Base-by-base conservation (phyloP, 2,329 filamentous ascomycete genomes). In the Cladophialophora immunda region DNA sequence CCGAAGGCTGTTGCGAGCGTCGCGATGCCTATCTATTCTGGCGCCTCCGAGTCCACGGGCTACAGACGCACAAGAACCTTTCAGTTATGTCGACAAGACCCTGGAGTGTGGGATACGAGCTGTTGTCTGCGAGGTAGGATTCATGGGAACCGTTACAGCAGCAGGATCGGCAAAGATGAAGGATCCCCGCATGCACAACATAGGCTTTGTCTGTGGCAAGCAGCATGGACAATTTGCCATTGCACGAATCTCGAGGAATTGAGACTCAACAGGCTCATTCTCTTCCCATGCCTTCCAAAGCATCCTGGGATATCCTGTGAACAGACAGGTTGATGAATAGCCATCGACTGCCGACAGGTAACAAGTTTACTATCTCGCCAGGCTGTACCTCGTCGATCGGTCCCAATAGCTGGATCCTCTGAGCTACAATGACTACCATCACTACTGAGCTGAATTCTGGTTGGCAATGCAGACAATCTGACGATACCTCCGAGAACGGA, bases 401-500 rank as follows among this genome's bases (percentile, higher is more conserved):
- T 41, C 1, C 11, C n/a, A n/a, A n/a, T n/a, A 41, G n/a, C 38
- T 6, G 8, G 17, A n/a, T 25, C 7, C 7, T 13, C 11, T 50
- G 19, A 50, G 11, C 9, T 19, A 41, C 32, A 22, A 55, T 62
- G 59, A 30, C 34, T 19, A 19, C 8, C n/a, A 19, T 36, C 27
- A 45, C 7, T 15, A 55, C 15, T 13, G 57, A 58, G n/a, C 56
- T 69, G 52, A 58, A 19, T 32, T 41, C 56, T 5, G 77, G 76
- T 25, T 79, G 78, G 78, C 73, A 63, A 60, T 78, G 79, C 60
- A 76, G 72, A 56, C 75, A 78, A 36, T 70, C 72, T 6, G 74
- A 77, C 17, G 71, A 75, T 19, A 22, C 59, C 15, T 66, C 67
- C 17, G 58, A 71, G 11, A 71, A 76, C 27, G 74, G 74, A 38